Conservation (phyloP, 805 yeast genomes). For the Kuraishia hungarica region DNA sequence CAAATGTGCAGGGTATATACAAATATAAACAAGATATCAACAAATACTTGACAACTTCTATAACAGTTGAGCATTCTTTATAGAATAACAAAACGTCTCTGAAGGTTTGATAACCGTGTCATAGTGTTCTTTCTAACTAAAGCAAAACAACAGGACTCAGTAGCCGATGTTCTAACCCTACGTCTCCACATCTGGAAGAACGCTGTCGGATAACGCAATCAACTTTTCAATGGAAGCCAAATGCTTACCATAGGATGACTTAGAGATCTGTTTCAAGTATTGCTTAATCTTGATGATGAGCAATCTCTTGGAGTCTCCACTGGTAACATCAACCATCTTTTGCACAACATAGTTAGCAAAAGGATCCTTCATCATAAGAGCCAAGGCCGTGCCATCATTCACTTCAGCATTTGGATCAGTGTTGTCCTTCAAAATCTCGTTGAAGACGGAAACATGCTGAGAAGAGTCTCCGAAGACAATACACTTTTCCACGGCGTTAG, state of each 20-base stretch:
- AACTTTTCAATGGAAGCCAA: conserved; percentile 75
- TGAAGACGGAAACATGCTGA: conserved; percentile 57
- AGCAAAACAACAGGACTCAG: no score
- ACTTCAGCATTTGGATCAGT: conserved; percentile 33
- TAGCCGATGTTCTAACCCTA: not conserved
- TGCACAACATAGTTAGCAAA: conserved; percentile 97
- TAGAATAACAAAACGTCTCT: no score
- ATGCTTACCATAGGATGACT: conserved; percentile 70
- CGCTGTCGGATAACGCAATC: conserved; percentile 44
- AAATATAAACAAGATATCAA: not conserved
- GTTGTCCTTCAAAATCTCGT: conserved; percentile 55
- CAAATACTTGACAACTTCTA: no score
- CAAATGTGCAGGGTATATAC: not conserved
- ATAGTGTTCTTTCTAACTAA: no score
- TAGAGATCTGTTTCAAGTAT: conserved; percentile 66
- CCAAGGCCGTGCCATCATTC: conserved; percentile 62
- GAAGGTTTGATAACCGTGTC: no score
- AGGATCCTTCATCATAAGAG: conserved; percentile 95
- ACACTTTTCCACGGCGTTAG: conserved; percentile 94
- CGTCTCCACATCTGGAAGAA: conserved; percentile 3
- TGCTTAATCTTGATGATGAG: conserved; percentile 72
- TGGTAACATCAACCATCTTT: conserved; percentile 78
- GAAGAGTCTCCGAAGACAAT: conserved; percentile 60
- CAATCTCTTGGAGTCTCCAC: conserved; percentile 57
- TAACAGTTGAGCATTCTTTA: not conserved